phyloP scores from a whole-genome alignment of 495 filamentous ascomycete species.

The Aspergillus nidulans region DNA sequence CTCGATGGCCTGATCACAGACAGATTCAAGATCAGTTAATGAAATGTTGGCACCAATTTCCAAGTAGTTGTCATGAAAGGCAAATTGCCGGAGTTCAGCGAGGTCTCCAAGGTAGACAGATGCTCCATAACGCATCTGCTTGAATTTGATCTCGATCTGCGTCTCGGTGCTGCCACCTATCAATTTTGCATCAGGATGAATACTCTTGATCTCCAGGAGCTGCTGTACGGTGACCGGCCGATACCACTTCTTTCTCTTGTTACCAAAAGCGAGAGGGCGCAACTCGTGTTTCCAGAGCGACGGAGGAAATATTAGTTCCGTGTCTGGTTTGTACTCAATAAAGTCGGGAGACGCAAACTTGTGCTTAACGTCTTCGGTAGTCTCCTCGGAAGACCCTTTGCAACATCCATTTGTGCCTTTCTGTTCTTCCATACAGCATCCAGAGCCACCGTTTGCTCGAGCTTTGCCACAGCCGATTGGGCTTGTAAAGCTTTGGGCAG shows the following conservation, averaged over 20 bases:
- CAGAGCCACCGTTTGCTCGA: constrained; percentile 42
- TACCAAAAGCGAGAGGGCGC: constrained; percentile 81
- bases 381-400: constrained; percentile 23
- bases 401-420: constrained; percentile 38
- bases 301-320: constrained; percentile 92
- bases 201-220: constrained; percentile 82
- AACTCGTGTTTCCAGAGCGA: constrained; percentile 75
- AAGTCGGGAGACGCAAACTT: constrained; percentile 52
- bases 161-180: constrained; percentile 96
- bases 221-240: constrained; percentile 83
- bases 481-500: constrained; percentile 59
- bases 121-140: constrained; percentile 81
- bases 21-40: constrained; percentile 65
- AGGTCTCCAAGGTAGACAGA: constrained; percentile 96
- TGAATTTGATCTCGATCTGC: constrained; percentile 98
- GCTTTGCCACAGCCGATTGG: constrained; percentile 39
- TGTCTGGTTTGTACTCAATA: constrained; percentile 87
- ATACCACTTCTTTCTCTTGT: constrained; percentile 93
- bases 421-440: constrained; percentile 53
- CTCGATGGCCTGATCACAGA: constrained; percentile 69
- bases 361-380: constrained; percentile 2
- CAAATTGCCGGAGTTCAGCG: constrained; percentile 74
- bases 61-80: constrained; percentile 71
- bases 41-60: constrained; percentile 90
- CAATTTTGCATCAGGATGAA: constrained; percentile 82